Conservation (phyloP, 805 yeast species). For the Suhomyces prunicola region DNA sequence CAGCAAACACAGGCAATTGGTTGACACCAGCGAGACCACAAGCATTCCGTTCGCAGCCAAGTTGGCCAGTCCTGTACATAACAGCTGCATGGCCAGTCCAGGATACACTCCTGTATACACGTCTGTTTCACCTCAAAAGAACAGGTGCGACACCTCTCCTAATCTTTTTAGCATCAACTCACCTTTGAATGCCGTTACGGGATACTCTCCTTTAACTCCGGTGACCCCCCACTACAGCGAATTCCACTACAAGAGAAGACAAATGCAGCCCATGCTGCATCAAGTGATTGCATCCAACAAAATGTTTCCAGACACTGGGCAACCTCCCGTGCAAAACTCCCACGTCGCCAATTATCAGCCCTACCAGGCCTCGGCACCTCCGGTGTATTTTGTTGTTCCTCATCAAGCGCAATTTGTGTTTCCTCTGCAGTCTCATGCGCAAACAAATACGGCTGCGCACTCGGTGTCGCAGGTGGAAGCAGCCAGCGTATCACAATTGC, state of each 20-base stretch:
- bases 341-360: neutral
- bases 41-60: neutral
- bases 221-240: conserved; percentile 16
- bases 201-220: conserved; percentile 22
- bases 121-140: conserved; percentile 2
- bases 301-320: neutral
- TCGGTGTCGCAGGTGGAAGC: neutral
- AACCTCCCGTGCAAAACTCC: neutral
- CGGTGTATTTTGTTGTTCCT: neutral
- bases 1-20: conserved; percentile 9
- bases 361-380: neutral
- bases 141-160: neutral
- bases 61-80: neutral
- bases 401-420: conserved; percentile 1
- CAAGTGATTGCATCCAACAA: conserved; percentile 1
- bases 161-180: conserved; percentile 2
- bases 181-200: conserved; percentile 4
- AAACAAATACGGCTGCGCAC: neutral
- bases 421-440: neutral
- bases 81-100: conserved; percentile 7
- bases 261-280: conserved; percentile 1
- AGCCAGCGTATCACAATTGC: neutral
- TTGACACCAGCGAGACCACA: conserved; percentile 2
- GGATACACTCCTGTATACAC: conserved; percentile 1
- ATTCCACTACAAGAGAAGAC: conserved; percentile 10